phyloP scores from a whole-genome alignment of 768 basidiomycete species.

The Suillus subaureus region DNA sequence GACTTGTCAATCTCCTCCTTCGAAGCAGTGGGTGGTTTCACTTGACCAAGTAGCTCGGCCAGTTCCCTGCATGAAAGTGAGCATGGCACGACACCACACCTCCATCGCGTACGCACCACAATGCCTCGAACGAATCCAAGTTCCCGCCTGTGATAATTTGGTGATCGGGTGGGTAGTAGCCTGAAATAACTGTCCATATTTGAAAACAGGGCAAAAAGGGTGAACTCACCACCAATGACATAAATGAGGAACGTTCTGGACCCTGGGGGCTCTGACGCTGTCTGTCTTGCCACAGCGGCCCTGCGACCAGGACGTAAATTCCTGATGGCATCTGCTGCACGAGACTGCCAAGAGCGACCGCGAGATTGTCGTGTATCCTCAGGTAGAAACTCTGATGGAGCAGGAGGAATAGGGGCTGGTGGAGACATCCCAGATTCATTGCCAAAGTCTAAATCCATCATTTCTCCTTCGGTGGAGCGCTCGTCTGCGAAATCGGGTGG shows the following conservation, averaged over 20 bases:
- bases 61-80: constrained; percentile 56
- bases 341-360: constrained; percentile 56
- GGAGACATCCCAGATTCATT: constrained; percentile 7
- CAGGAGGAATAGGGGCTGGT: constrained; percentile 20
- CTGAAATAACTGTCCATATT: constrained; percentile 30
- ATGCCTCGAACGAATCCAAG: constrained; percentile 78
- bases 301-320: constrained; percentile 48
- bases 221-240: constrained; percentile 73
- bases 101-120: constrained; percentile 56
- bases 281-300: constrained; percentile 23
- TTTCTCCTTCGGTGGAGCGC: constrained; percentile 22
- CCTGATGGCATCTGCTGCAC: constrained; percentile 64
- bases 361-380: constrained; percentile 26
- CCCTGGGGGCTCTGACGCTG: constrained; percentile 26
- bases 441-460: constrained; percentile 28
- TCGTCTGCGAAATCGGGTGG: constrained; percentile 22
- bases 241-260: constrained; percentile 87
- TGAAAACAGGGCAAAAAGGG: constrained; percentile 7
- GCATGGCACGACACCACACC: constrained; percentile 6
- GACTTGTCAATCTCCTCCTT: constrained; percentile 86
- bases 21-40: constrained; percentile 79
- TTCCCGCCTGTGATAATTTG: constrained; percentile 82
- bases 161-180: constrained; percentile 92
- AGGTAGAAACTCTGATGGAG: constrained; percentile 18
- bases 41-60: constrained; percentile 80